Base-by-base conservation (phyloP, 2,329 filamentous ascomycete species). In the Aspergillus sp. region DNA sequence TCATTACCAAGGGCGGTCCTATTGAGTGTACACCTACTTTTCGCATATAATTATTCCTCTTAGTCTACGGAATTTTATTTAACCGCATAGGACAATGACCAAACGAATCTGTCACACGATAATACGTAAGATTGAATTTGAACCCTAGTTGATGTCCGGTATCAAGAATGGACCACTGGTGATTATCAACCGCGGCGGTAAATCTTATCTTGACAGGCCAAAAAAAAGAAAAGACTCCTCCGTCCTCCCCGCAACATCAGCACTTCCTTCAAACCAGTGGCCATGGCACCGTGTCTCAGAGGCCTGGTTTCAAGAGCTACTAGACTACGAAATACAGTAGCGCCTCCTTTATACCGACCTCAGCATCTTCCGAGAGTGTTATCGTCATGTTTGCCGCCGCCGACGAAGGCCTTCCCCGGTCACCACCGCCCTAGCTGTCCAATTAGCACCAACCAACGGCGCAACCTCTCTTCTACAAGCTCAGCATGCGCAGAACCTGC, bases 241-340 rank as follows among this genome's bases (percentile, higher is more conserved):
- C 26, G 8, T 19, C 9, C 26, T 38, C 12, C 5, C 41, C 9
- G 12, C n/a, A 52, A 47, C 50, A 36, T 19, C 7, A 26, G 5
- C 8, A 32, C 8, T 32, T 32, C 8, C 30, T 9, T 19, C n/a
- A 39, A 26, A 39, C n/a, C 36, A 12, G 8, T 8, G 44, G 28
- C 48, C 52, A 56, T 66, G 63, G 59, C 53, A 47, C 53, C 52
- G 43, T 58, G 52, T 48, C 53, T 58, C 38, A 55, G 57, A 46
- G 56, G 58, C 38, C 50, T 57, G 30, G 45, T 58, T 26, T 51
- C 50, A 26, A 56, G 57, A 43, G 48, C 44, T 10, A 9, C 54
- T 4, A 52, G 44, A 34, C 41, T 50, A 2, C 47, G 26, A 7
- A 48, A 36, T 19, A n/a, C 34, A 7, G 4, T 38, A 4, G 30